phyloP scores from a whole-genome alignment of 2,329 filamentous ascomycete genomes.

The Plectosphaerella cucumerina region DNA sequence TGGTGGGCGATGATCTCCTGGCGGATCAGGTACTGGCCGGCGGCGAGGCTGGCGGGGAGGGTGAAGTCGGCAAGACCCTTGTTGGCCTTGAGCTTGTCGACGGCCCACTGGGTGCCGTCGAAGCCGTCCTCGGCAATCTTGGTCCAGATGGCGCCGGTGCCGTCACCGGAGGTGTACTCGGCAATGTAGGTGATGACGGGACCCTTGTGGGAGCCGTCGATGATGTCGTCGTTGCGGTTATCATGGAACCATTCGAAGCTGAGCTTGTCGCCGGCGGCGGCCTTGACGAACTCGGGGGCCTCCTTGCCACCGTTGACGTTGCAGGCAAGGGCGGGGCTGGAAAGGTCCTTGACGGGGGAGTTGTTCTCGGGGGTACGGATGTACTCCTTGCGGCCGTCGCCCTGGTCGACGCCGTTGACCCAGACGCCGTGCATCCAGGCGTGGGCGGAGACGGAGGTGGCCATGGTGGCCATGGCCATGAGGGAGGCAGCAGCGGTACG shows the following conservation, averaged over 20 bases:
- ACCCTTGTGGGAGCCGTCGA: conserved; percentile 47
- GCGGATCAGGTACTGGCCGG: conserved; percentile 50
- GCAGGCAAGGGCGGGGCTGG: conserved; percentile 35
- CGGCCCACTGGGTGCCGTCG: conserved; percentile 36
- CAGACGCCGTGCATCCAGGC: conserved; percentile 41
- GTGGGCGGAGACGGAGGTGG: conserved; percentile 37
- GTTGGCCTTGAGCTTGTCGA: conserved; percentile 41
- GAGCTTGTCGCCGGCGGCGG: conserved; percentile 43
- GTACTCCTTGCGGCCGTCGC: conserved; percentile 34
- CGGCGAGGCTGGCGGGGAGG: conserved; percentile 38
- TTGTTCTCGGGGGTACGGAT: conserved; percentile 41
- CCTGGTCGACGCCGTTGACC: conserved; percentile 41
- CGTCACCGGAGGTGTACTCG: conserved; percentile 32
- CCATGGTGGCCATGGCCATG: conserved; percentile 32
- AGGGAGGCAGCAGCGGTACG: conserved; percentile 25
- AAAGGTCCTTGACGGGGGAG: conserved; percentile 39
- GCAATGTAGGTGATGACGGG: conserved; percentile 52
- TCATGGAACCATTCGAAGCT: conserved; percentile 49
- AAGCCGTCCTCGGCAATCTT: conserved; percentile 33
- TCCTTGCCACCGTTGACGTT: conserved; percentile 35
- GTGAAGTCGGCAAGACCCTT: conserved; percentile 44
- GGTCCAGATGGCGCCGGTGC: conserved; percentile 47
- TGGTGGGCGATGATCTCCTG: conserved; percentile 53
- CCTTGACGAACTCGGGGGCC: conserved; percentile 32
- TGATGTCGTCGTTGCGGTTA: conserved; percentile 45